Base-by-base conservation (phyloP, 768 basidiomycete species). In the Boletus sp. region DNA sequence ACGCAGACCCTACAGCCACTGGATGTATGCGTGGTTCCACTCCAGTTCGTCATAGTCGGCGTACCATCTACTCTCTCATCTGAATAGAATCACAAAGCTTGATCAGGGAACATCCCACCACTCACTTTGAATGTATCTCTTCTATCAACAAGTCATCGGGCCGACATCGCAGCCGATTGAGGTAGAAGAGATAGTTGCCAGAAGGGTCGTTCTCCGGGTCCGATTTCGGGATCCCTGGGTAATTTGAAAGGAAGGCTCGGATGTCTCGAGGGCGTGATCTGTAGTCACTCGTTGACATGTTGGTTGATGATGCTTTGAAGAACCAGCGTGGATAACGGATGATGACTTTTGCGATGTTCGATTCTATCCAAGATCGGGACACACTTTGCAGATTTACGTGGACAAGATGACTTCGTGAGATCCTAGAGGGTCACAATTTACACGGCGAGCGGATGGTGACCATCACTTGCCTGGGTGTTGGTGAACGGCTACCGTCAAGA, bases 1-100 rank as follows among this genome's bases (percentile, higher is more conserved):
- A 51, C 32, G 37, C 17, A 6, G 35, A 42, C 74, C 88, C 64
- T 72, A 90, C 85, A 91, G 69, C 89, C 90, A 91, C 65, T 91
- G 89, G 44, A 91, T 86, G 67, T 81, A 90, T 1, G 83, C 84
- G 64, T 91, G 90, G 55, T 84, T 83, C 60, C 74, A 69, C 68
- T 92, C 90, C 32, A 92, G 75, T 58, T 75, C 80, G 32, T 71
- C 65, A 61, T 86, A 86, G 64, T 90, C 78, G 6, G 82, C 83
- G 53, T 77, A 63, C 87, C 87, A 91, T 62, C 89, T 90, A 52
- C 24, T 56, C 49, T 56, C 56, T 49, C 57, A n/a, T 51, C 33
- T 36, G 52, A 46, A 52, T 39, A 47, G 24, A 32, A 32, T 42
- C 18, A 29, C 47, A 33, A 33, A 50, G 24, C 24, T 5, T 20